Conservation (phyloP, 148 eudicot genomes). For the Salicornia ramosissima region DNA sequence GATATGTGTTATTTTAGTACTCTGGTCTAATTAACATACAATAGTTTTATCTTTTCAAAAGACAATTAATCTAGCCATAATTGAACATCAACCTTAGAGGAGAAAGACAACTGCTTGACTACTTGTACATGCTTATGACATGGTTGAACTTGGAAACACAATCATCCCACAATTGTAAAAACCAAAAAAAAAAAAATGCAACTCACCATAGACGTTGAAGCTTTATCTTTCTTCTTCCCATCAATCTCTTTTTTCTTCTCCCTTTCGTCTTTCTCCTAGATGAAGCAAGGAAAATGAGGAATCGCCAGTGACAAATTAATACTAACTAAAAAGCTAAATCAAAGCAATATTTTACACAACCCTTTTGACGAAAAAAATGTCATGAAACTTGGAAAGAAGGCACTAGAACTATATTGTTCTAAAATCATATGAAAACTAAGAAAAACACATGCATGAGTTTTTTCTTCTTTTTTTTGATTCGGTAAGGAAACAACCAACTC, state of each 20-base stretch:
- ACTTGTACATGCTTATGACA: background rate
- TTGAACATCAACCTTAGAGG: background rate
- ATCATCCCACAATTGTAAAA: background rate
- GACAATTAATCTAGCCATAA: background rate
- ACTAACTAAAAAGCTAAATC: background rate
- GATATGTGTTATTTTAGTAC: background rate
- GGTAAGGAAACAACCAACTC: too few relatives aligned
- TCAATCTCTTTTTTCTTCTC: slow-evolving; percentile 17
- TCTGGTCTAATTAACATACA: background rate
- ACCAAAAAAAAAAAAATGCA: background rate
- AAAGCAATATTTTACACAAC: background rate
- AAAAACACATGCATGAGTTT: background rate
- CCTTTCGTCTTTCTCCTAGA: slow-evolving; percentile 30
- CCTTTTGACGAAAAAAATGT: background rate
- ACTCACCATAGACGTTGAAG: slow-evolving; percentile 24
- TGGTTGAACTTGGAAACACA: background rate
- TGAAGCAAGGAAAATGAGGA: background rate
- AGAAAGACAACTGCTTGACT: background rate
- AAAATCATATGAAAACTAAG: background rate
- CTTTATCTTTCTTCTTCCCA: slow-evolving; percentile 8
- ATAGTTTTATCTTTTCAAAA: background rate
- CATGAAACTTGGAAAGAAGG: background rate
- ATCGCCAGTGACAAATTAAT: background rate
- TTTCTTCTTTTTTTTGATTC: too few relatives aligned
- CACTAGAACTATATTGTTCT: background rate